These are phyloP conservation scores for Schoenoplectus triqueter DNA, from an alignment of 202 grass and related monocot species.

Conservation along the genomic window DNA sequence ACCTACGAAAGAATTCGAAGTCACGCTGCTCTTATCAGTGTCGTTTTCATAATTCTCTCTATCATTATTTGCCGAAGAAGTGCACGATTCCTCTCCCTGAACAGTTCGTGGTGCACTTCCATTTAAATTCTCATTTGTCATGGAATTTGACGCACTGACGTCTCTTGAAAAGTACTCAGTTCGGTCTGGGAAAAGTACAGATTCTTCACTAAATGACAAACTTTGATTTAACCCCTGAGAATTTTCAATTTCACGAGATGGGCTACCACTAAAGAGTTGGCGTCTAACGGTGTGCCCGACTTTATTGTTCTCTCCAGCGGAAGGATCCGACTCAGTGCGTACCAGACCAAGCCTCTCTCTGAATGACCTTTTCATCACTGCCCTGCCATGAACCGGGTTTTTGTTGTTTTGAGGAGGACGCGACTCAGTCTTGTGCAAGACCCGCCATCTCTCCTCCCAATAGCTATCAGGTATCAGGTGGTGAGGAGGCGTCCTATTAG, in stretches of 20 bases:
- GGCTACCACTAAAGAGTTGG: conserved; percentile 54
- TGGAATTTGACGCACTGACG: conserved; percentile 17
- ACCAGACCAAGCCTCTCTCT: conserved; percentile 53
- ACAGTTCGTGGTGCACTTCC: conserved; percentile 22
- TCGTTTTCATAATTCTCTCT: conserved; percentile 53
- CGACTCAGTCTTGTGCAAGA: conserved; percentile 64
- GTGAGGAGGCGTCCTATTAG: conserved; percentile 57
- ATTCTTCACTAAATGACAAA: neutral
- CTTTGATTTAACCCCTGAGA: conserved; percentile 25
- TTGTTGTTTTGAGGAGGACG: conserved; percentile 47
- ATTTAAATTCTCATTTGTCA: conserved; percentile 13
- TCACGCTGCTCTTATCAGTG: conserved; percentile 71
- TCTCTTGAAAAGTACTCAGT: conserved; percentile 30
- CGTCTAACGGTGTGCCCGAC: conserved; percentile 52
- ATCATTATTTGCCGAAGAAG: conserved; percentile 63
- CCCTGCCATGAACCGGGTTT: conserved; percentile 36
- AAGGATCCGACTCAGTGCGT: conserved; percentile 71
- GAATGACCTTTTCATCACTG: conserved; percentile 56
- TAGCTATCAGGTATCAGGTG: conserved; percentile 71
- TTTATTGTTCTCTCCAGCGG: conserved; percentile 33
- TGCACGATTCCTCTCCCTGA: conserved; percentile 40
- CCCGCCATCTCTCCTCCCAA: conserved; percentile 97
- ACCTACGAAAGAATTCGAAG: conserved; percentile 60
- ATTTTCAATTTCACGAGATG: conserved; percentile 37
- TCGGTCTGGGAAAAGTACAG: conserved; percentile 1